phyloP scores from a whole-genome alignment of 192 early-diverging fungal species.

The Gamsiella multidivaricata region DNA sequence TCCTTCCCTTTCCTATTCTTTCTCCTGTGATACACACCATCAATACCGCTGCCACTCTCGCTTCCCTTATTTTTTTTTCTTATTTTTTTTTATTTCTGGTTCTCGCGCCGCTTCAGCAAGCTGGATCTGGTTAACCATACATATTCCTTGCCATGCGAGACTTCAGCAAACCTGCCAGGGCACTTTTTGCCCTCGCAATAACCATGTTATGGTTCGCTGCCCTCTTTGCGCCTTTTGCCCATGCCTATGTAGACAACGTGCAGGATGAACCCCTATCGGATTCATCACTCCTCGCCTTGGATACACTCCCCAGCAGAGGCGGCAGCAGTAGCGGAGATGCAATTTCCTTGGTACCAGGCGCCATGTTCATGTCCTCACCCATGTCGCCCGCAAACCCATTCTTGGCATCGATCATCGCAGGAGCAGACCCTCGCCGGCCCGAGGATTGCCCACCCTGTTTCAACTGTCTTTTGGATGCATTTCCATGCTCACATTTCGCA shows the following conservation, averaged over 20 bases:
- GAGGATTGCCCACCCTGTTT: constrained; percentile 83
- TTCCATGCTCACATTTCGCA: constrained; percentile 78
- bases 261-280: background rate
- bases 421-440: constrained; percentile 10
- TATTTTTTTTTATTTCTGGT: background rate
- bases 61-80: background rate
- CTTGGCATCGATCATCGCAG: constrained; percentile 3
- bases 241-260: background rate
- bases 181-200: background rate
- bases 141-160: background rate
- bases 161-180: background rate
- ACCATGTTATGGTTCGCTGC: background rate
- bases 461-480: constrained; percentile 83
- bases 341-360: no score
- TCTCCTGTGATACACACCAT: no score
- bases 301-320: background rate
- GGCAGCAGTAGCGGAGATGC: background rate
- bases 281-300: background rate
- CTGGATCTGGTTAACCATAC: background rate
- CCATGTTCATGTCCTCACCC: no score
- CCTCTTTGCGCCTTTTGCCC: background rate
- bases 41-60: no score
- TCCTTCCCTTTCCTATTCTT: background rate
- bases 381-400: constrained; percentile 29
- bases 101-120: background rate